Conservation (phyloP, 2,329 filamentous ascomycete species). For the Neopestalotiopsis rosae region DNA sequence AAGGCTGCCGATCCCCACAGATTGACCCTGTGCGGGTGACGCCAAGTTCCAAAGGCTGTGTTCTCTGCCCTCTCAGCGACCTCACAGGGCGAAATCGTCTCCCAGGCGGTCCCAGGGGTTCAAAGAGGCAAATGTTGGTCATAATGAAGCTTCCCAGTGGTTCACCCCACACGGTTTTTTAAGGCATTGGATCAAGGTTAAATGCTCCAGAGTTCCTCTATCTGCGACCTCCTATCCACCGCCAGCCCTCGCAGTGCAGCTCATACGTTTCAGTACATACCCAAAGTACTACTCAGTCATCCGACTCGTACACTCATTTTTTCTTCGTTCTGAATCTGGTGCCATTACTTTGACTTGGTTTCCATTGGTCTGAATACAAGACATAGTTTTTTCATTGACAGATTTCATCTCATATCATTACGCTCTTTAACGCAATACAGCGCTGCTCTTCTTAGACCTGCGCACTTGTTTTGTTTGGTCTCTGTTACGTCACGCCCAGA, state of each 20-base stretch:
- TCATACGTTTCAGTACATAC: not conserved
- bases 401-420: not conserved
- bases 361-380: not conserved
- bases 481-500: not conserved
- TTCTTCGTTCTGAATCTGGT: no score
- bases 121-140: not conserved
- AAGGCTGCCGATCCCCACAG: not conserved
- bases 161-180: not conserved
- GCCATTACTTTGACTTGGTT: not conserved
- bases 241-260: not conserved
- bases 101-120: not conserved
- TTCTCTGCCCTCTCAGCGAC: not conserved
- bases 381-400: not conserved
- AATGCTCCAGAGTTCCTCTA: not conserved
- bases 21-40: slow-evolving; percentile 1
- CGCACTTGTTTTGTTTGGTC: not conserved
- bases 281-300: not conserved
- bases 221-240: not conserved
- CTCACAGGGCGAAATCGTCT: not conserved
- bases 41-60: not conserved
- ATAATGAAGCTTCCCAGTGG: slow-evolving; percentile 3
- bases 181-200: not conserved
- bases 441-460: not conserved
- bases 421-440: not conserved
- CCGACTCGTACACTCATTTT: not conserved